A percentile compares a stretch with the other conserved stretches of the same genome.
phyloP scores from a whole-genome alignment of 176 grass and related monocot species.

The Leersia perrieri region DNA sequence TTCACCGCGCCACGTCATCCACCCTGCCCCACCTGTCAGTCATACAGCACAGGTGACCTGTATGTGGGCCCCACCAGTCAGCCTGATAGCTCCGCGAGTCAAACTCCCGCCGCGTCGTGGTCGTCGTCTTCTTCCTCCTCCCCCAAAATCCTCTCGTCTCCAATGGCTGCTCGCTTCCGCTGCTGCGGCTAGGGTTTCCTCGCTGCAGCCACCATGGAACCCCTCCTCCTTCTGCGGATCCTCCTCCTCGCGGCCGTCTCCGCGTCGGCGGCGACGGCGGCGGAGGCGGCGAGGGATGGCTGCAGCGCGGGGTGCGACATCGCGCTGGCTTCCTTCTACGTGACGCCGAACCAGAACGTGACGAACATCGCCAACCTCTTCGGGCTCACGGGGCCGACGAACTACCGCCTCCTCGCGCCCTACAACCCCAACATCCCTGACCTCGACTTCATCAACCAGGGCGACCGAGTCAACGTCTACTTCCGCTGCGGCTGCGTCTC shows the following conservation, averaged over 20 bases:
- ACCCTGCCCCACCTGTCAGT: not conserved
- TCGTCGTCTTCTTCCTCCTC: not conserved
- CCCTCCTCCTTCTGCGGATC: not conserved
- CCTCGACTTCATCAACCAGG: not conserved
- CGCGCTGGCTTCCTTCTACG: slow-evolving; percentile 61
- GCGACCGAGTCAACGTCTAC: not conserved
- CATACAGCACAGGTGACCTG: too few species aligned
- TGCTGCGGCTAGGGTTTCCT: not conserved
- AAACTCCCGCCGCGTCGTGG: not conserved
- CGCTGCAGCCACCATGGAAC: too few species aligned
- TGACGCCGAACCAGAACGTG: slow-evolving; percentile 31
- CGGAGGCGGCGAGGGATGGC: slow-evolving; percentile 18
- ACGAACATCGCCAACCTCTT: slow-evolving; percentile 31
- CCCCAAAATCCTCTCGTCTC: not conserved
- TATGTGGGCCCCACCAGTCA: not conserved
- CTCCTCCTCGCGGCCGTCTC: not conserved
- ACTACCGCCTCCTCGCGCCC: not conserved
- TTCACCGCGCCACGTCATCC: too few species aligned
- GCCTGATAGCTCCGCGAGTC: too few species aligned
- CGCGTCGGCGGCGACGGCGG: not conserved
- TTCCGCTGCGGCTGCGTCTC: slow-evolving; percentile 21
- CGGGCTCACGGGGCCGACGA: not conserved
- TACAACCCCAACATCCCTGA: slow-evolving; percentile 40
- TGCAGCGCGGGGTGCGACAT: slow-evolving; percentile 15
- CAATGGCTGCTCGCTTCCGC: not conserved